Percentiles rank a stretch among this genome's conserved stretches.
phyloP scores from a whole-genome alignment of 768 basidiomycete species.

The Kwoniella heveanensis region DNA sequence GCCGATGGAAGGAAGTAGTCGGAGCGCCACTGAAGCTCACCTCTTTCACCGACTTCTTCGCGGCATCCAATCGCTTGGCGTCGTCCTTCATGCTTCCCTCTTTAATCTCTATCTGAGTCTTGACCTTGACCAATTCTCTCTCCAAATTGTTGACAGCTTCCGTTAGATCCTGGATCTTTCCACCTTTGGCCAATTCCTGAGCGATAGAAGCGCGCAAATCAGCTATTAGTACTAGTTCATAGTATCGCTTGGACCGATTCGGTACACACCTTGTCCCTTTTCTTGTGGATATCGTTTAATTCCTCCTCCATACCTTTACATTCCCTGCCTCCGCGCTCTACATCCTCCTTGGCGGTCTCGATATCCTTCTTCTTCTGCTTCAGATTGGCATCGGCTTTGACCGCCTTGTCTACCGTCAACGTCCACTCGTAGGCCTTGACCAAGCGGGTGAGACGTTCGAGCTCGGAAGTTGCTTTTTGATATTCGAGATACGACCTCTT shows the following conservation, averaged over 20 bases:
- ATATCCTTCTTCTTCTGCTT: slow-evolving; percentile 45
- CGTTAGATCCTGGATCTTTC: slow-evolving; percentile 82
- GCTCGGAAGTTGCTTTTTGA: slow-evolving; percentile 83
- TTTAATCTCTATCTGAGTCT: slow-evolving; percentile 83
- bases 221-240: too few species aligned
- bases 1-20: too few species aligned
- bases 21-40: too few species aligned
- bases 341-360: slow-evolving; percentile 43
- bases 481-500: slow-evolving; percentile 85
- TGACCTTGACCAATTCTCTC: slow-evolving; percentile 76
- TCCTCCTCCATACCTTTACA: slow-evolving; percentile 66
- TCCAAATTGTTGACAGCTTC: slow-evolving; percentile 76
- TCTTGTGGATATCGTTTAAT: slow-evolving; percentile 67
- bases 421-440: slow-evolving; percentile 89
- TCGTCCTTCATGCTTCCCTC: slow-evolving; percentile 76
- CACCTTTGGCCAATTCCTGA: slow-evolving; percentile 86
- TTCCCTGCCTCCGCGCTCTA: slow-evolving; percentile 60
- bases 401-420: slow-evolving; percentile 53
- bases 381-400: slow-evolving; percentile 44
- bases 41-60: slow-evolving; percentile 65
- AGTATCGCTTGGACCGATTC: neutral
- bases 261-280: slow-evolving; percentile 64
- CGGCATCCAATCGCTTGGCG: slow-evolving; percentile 62
- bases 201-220: too few species aligned
- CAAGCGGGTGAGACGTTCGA: slow-evolving; percentile 79